These are phyloP conservation scores for Oryza glumipatula DNA, from an alignment of 176 grass and related monocot genomes.

Conservation along the genomic window DNA sequence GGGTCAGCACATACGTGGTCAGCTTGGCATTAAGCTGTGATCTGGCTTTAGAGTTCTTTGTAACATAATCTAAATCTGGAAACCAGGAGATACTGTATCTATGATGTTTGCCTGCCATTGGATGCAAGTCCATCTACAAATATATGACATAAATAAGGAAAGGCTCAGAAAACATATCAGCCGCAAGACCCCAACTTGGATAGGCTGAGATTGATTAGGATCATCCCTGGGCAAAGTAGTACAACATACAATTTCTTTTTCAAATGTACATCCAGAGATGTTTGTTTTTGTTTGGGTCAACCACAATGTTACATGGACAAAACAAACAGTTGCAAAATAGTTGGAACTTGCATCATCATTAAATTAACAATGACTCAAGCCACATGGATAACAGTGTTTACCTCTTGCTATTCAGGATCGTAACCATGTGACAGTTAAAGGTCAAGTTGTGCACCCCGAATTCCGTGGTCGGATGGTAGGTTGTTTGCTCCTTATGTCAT, in stretches of 20 bases:
- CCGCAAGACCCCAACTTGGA: background rate
- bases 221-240: background rate
- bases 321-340: conserved; percentile 16
- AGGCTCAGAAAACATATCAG: background rate
- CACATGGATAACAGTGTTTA: conserved; percentile 43
- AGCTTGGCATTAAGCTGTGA: background rate
- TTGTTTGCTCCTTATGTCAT: conserved; percentile 22
- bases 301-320: background rate
- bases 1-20: background rate
- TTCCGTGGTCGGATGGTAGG: conserved; percentile 98
- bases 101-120: background rate
- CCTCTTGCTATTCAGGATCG: conserved; percentile 72
- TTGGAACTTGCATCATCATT: conserved; percentile 18
- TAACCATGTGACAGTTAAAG: conserved; percentile 76
- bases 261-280: background rate
- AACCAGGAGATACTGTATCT: background rate
- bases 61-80: background rate
- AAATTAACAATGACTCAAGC: conserved; percentile 3
- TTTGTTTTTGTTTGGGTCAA: background rate
- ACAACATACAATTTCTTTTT: background rate
- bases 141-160: background rate
- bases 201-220: background rate
- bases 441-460: conserved; percentile 76
- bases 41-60: conserved; percentile 1
- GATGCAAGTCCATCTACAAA: background rate